phyloP scores from a whole-genome alignment of 305 asterid species.

The Galium porrigens region DNA sequence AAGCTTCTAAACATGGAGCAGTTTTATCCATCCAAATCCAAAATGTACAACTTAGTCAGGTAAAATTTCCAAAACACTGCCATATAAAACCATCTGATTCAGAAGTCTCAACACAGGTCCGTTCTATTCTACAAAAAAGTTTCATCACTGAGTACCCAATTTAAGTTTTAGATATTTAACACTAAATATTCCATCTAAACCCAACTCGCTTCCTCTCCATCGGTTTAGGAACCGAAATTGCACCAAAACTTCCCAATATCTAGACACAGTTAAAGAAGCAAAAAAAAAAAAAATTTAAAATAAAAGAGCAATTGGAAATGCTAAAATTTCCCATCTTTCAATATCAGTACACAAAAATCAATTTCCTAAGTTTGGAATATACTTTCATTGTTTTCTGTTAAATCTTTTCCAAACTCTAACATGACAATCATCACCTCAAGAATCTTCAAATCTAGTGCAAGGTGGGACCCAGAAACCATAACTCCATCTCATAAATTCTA shows the following conservation, averaged over 20 bases:
- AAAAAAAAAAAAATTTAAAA: neutral
- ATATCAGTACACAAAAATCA: neutral
- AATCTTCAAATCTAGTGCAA: neutral
- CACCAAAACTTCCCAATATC: neutral
- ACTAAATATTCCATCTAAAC: neutral
- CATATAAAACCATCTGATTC: neutral
- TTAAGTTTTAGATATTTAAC: neutral
- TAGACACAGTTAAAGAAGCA: neutral
- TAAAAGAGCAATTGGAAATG: neutral
- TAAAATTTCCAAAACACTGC: neutral
- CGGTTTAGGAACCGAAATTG: neutral
- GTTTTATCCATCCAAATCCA: neutral
- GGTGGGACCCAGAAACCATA: conserved; percentile 3
- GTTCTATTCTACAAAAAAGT: neutral
- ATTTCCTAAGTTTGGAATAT: neutral
- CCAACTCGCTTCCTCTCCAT: neutral
- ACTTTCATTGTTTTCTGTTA: neutral
- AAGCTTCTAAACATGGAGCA: neutral
- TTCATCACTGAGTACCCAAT: neutral
- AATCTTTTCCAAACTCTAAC: neutral
- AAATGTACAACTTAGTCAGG: neutral
- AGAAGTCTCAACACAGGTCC: too few relatives aligned
- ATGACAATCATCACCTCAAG: neutral
- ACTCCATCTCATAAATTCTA: neutral
- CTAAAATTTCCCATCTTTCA: neutral